phyloP scores from a whole-genome alignment of 108 stramenopile genomes.

The Cyclotella distinguenda region DNA sequence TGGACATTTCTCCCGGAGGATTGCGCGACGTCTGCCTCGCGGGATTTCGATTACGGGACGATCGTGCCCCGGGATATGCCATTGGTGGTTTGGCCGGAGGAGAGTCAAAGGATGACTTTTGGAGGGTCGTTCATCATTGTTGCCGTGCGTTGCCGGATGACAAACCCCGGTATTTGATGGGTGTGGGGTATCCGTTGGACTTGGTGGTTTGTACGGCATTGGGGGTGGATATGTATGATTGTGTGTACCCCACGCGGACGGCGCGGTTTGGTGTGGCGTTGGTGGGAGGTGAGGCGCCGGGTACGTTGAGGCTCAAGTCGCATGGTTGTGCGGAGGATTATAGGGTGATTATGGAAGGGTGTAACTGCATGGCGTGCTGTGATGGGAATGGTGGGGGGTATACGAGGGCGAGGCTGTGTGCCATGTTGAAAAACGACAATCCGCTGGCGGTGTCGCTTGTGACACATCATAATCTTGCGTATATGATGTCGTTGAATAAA shows the following conservation, averaged over 20 bases:
- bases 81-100: conserved; percentile 98
- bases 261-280: conserved; percentile 95
- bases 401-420: conserved; percentile 74
- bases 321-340: conserved; percentile 68
- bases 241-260: conserved; percentile 97
- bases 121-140: conserved; percentile 95
- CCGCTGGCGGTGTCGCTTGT: conserved; percentile 83
- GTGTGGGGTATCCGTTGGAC: conserved; percentile 97
- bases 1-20: conserved; percentile 88
- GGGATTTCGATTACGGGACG: conserved; percentile 83
- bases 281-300: conserved; percentile 61
- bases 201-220: conserved; percentile 96
- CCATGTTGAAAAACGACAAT: conserved; percentile 79
- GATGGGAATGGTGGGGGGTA: conserved; percentile 51
- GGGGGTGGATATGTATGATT: conserved; percentile 99
- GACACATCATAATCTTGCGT: conserved; percentile 94
- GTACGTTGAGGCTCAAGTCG: conserved; percentile 74
- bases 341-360: conserved; percentile 69
- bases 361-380: conserved; percentile 79
- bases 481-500: conserved; percentile 88
- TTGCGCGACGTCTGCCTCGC: conserved; percentile 91
- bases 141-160: conserved; percentile 83
- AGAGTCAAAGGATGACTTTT: conserved; percentile 95
- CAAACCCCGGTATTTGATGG: conserved; percentile 97
- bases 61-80: conserved; percentile 91